Conservation (phyloP, 805 yeast species). For the Metschnikowia borealis region DNA sequence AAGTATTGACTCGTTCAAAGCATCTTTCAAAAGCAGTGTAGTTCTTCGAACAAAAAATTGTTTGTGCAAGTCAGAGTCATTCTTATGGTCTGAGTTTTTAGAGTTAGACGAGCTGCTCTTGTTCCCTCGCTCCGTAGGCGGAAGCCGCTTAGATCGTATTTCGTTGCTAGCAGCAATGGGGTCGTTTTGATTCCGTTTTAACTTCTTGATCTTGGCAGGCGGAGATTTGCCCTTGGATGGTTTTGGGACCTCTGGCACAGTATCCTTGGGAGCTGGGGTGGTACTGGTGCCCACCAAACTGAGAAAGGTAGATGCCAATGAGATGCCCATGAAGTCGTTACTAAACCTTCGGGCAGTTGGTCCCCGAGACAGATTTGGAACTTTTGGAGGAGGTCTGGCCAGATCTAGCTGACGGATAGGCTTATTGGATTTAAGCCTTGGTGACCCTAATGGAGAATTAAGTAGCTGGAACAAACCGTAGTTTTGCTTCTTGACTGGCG, state of each 20-base stretch:
- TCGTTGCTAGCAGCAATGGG: conserved; percentile 29
- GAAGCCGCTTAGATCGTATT: conserved; percentile 29
- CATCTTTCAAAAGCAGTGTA: conserved; percentile 21
- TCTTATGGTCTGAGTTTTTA: conserved; percentile 37
- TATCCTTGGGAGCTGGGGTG: neutral
- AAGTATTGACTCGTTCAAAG: conserved; percentile 14
- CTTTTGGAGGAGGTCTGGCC: neutral
- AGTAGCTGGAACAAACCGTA: conserved; percentile 21
- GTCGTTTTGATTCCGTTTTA: conserved; percentile 12
- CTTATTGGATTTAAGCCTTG: conserved; percentile 8
- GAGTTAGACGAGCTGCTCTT: conserved; percentile 42
- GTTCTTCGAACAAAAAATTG: conserved; percentile 35
- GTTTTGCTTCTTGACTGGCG: conserved; percentile 11
- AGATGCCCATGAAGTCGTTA: conserved; percentile 22
- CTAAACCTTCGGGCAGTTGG: conserved; percentile 15
- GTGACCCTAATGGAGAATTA: conserved; percentile 20
- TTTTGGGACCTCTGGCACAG: neutral
- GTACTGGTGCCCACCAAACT: conserved; percentile 19
- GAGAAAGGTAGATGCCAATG: conserved; percentile 29
- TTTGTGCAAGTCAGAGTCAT: conserved; percentile 25
- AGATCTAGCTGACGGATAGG: neutral
- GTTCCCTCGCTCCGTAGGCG: conserved; percentile 20
- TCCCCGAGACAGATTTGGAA: neutral
- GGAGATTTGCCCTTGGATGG: conserved; percentile 8
- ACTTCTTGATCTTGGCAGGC: conserved; percentile 16